These are phyloP conservation scores for Lomentospora prolificans DNA, from an alignment of 2,329 filamentous ascomycete species.

Conservation along the genomic window DNA sequence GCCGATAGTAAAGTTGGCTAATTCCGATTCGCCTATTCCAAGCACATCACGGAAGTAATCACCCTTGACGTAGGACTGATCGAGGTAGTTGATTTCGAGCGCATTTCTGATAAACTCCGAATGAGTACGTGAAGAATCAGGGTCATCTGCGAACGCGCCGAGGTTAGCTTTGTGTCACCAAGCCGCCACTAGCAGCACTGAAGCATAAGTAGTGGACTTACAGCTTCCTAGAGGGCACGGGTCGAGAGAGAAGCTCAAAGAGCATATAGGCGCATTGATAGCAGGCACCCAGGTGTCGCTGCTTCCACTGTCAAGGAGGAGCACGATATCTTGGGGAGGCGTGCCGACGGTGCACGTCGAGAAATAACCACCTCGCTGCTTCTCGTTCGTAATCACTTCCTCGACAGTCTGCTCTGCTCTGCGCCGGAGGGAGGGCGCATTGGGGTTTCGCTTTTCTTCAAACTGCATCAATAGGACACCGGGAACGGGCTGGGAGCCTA, in stretches of 20 bases:
- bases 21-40: conserved; percentile 37
- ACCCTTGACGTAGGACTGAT: conserved; percentile 45
- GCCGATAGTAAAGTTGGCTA: conserved; percentile 51
- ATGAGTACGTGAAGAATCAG: conserved; percentile 35
- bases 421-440: neutral
- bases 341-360: conserved; percentile 47
- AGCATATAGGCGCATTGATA: conserved; percentile 28
- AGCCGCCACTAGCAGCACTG: neutral
- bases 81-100: conserved; percentile 53
- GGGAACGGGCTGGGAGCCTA: neutral
- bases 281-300: conserved; percentile 54
- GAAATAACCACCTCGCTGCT: conserved; percentile 33
- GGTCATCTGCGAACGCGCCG: conserved; percentile 29
- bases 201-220: conserved; percentile 21
- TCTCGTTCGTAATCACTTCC: conserved; percentile 6
- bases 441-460: neutral
- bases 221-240: conserved; percentile 36
- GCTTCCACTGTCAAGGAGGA: conserved; percentile 56
- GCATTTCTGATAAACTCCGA: conserved; percentile 27
- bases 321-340: conserved; percentile 42
- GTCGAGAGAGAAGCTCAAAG: conserved; percentile 12
- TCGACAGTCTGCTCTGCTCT: conserved; percentile 1
- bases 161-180: too few relatives aligned
- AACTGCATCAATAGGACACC: conserved; percentile 4
- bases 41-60: conserved; percentile 52